Conservation (phyloP, 2,329 filamentous ascomycete genomes). For the Herpotrichia juniperi region DNA sequence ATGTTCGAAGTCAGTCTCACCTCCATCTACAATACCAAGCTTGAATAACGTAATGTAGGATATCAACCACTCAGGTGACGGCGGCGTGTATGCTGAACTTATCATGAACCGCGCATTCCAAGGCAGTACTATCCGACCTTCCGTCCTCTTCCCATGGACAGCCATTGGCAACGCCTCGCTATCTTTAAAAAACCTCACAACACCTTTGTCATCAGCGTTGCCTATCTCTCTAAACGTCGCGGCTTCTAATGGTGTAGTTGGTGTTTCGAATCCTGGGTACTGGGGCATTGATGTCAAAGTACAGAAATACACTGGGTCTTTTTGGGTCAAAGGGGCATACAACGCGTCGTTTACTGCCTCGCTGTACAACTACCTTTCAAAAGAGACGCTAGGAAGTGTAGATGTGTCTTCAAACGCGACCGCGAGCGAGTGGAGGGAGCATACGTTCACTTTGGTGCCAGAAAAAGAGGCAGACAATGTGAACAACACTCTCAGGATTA, state of each 20-base stretch:
- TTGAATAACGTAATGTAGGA: slow-evolving; percentile 53
- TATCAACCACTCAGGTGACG: slow-evolving; percentile 73
- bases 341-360: slow-evolving; percentile 46
- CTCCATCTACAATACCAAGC: not conserved
- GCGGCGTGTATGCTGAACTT: slow-evolving; percentile 74
- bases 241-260: slow-evolving; percentile 48
- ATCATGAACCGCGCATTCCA: slow-evolving; percentile 76
- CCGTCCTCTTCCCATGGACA: slow-evolving; percentile 28
- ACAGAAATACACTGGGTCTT: slow-evolving; percentile 58
- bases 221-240: slow-evolving; percentile 52
- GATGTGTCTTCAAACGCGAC: slow-evolving; percentile 36
- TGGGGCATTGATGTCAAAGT: slow-evolving; percentile 59
- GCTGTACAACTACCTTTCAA: slow-evolving; percentile 48
- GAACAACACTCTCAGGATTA: slow-evolving; percentile 60
- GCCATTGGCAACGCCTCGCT: slow-evolving; percentile 42
- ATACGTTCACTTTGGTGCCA: slow-evolving; percentile 46
- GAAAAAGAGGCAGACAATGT: slow-evolving; percentile 49
- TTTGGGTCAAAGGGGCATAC: slow-evolving; percentile 52
- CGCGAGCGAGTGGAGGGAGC: slow-evolving; percentile 47
- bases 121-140: slow-evolving; percentile 35
- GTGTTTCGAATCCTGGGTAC: slow-evolving; percentile 57
- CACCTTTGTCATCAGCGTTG: slow-evolving; percentile 53
- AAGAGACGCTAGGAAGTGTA: slow-evolving; percentile 48
- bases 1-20: slow-evolving; percentile 20
- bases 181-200: slow-evolving; percentile 44